Evolutionary conservation across 2,329 filamentous ascomycete genomes (phyloP).

Genomic region (Apiospora pterosperma): DNA sequence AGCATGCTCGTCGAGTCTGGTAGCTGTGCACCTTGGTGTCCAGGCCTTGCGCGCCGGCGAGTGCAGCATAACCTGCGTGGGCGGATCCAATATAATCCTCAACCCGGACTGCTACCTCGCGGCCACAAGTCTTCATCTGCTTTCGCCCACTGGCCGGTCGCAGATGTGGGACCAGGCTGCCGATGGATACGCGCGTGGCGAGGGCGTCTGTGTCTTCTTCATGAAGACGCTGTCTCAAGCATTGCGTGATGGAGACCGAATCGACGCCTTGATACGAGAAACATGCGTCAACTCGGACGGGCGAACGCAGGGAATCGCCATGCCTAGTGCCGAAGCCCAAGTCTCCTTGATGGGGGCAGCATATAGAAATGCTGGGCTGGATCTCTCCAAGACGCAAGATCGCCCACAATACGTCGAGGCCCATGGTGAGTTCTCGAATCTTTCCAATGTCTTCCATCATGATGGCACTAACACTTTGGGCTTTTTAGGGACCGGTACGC

Average conservation of each 20-base stretch:
- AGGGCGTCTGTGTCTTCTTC: slow-evolving; percentile 9
- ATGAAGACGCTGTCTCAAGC: slow-evolving; percentile 13
- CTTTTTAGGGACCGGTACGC: slow-evolving; percentile 35
- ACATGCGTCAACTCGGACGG: not conserved
- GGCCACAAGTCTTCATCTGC: slow-evolving; percentile 39
- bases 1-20: not conserved
- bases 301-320: slow-evolving; percentile 32
- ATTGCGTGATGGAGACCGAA: slow-evolving; percentile 17
- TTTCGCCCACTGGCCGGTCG: slow-evolving; percentile 40
- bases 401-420: slow-evolving; percentile 26
- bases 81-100: slow-evolving; percentile 13
- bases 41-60: slow-evolving; percentile 15
- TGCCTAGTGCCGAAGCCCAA: not conserved
- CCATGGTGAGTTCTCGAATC: slow-evolving; percentile 53
- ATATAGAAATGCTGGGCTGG: not conserved
- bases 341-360: not conserved
- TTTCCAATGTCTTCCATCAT: too few species aligned
- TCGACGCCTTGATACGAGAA: not conserved
- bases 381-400: slow-evolving; percentile 5
- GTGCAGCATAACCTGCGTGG: not conserved
- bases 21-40: not conserved
- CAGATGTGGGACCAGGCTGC: slow-evolving; percentile 47
- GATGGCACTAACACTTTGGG: slow-evolving; percentile 18
- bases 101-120: slow-evolving; percentile 40
- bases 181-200: slow-evolving; percentile 20